phyloP scores from a whole-genome alignment of 139 green algal species.

The Tetradesmus obliquus region DNA sequence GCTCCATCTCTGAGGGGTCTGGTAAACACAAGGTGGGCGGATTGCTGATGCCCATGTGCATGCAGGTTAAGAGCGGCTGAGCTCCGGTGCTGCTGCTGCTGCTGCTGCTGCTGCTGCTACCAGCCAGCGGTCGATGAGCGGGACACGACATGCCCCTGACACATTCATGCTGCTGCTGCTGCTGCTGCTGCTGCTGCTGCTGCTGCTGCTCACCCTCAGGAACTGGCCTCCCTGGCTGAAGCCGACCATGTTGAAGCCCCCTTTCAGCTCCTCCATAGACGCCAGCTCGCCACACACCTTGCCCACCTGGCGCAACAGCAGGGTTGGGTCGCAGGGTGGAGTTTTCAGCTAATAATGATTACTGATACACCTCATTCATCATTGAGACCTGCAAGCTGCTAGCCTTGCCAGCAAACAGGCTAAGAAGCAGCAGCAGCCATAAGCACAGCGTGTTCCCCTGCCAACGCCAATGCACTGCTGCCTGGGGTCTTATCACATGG shows the following conservation, averaged over 20 bases:
- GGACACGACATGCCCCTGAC: background rate
- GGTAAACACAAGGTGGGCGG: too few species aligned
- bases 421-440: background rate
- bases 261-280: constrained; percentile 65
- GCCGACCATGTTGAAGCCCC: constrained; percentile 87
- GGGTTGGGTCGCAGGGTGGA: background rate
- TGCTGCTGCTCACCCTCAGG: constrained; percentile 68
- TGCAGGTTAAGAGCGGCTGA: too few species aligned
- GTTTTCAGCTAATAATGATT: background rate
- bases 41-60: too few species aligned
- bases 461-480: too few species aligned
- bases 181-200: background rate
- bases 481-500: too few species aligned
- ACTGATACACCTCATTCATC: background rate
- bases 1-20: too few species aligned
- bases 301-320: constrained; percentile 57
- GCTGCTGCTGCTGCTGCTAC: too few species aligned
- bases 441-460: background rate
- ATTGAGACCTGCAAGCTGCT: background rate
- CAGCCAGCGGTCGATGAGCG: too few species aligned
- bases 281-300: constrained; percentile 74
- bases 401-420: background rate
- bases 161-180: background rate
- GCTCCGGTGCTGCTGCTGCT: too few species aligned
- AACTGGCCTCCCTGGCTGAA: constrained; percentile 93